Conservation (phyloP, 1,284 basidiomycete species). For the Apiotrichum sp. region DNA sequence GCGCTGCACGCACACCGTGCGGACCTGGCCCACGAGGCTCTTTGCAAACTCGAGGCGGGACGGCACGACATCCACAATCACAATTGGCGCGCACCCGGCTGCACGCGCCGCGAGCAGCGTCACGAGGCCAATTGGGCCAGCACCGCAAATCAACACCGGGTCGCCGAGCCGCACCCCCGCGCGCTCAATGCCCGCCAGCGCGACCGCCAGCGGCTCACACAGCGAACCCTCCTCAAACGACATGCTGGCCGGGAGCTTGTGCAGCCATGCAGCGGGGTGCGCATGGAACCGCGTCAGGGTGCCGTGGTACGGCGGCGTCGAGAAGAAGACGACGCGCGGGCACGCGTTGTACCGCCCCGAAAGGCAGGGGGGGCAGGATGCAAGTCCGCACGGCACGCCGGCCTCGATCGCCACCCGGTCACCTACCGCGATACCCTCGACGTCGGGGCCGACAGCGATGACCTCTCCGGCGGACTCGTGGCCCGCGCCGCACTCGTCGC, state of each 20-base stretch:
- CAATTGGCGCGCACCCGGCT: constrained; percentile 53
- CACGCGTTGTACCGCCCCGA: constrained; percentile 53
- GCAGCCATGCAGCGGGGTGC: constrained; percentile 54
- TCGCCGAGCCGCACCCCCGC: constrained; percentile 51
- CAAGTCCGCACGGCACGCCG: constrained; percentile 51
- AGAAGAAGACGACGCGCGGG: constrained; percentile 50
- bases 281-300: constrained; percentile 51
- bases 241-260: constrained; percentile 51
- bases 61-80: constrained; percentile 52
- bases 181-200: constrained; percentile 52
- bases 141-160: constrained; percentile 48
- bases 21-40: constrained; percentile 49
- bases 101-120: constrained; percentile 52
- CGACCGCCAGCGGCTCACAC: constrained; percentile 53
- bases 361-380: constrained; percentile 51
- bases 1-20: constrained; percentile 44
- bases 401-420: constrained; percentile 52
- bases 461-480: constrained; percentile 50
- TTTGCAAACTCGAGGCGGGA: constrained; percentile 53
- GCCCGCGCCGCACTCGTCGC: constrained; percentile 46
- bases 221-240: constrained; percentile 52
- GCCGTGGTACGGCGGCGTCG: constrained; percentile 51
- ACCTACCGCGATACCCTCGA: constrained; percentile 43
- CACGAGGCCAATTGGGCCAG: constrained; percentile 53
- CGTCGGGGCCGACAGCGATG: constrained; percentile 47